Conservation (phyloP, 495 filamentous ascomycete species). For the Aspergillus sclerotioniger region DNA sequence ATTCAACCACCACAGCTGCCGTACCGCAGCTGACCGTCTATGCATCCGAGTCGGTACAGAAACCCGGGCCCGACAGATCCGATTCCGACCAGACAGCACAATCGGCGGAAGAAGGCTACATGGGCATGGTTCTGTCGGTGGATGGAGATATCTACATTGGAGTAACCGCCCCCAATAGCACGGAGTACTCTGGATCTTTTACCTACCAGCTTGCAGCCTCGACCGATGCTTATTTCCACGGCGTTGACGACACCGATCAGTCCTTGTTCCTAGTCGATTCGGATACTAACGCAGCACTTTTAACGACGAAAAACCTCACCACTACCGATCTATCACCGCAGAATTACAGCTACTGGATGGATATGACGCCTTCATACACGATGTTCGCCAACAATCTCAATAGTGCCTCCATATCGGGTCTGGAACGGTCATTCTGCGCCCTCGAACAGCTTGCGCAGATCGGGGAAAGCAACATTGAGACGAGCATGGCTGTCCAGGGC, state of each 20-base stretch:
- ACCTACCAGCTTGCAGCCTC: slow-evolving; percentile 83
- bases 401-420: slow-evolving; percentile 57
- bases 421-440: slow-evolving; percentile 74
- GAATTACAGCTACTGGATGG: slow-evolving; percentile 55
- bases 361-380: slow-evolving; percentile 60
- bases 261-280: slow-evolving; percentile 75
- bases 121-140: slow-evolving; percentile 32
- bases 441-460: slow-evolving; percentile 62
- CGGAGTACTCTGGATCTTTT: slow-evolving; percentile 58
- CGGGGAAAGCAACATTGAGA: slow-evolving; percentile 50
- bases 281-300: slow-evolving; percentile 70
- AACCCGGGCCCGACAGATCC: slow-evolving; percentile 62
- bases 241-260: slow-evolving; percentile 41
- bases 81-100: slow-evolving; percentile 39
- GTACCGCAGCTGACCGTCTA: slow-evolving; percentile 76
- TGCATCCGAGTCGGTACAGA: slow-evolving; percentile 55
- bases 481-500: slow-evolving; percentile 65
- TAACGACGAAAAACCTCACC: slow-evolving; percentile 71
- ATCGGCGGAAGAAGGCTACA: slow-evolving; percentile 57
- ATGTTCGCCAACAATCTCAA: slow-evolving; percentile 74
- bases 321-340: slow-evolving; percentile 38
- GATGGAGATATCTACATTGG: slow-evolving; percentile 69
- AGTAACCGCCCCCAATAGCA: slow-evolving; percentile 63
- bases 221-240: slow-evolving; percentile 69
- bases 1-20: slow-evolving; percentile 18